Conservation (phyloP, 805 yeast species). For the Nakazawaea ernobii region DNA sequence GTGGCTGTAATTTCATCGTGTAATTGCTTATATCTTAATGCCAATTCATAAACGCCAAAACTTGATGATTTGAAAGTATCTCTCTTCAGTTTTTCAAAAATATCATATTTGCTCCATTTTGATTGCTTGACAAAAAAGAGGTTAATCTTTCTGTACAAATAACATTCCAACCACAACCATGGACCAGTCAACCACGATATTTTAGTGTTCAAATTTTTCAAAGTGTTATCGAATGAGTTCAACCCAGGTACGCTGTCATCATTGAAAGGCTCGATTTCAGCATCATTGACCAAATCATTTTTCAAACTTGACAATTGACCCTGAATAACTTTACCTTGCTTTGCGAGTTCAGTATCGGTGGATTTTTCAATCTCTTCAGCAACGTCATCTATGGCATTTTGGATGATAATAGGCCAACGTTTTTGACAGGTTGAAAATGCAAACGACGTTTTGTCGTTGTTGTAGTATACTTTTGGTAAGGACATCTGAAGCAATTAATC, state of each 20-base stretch:
- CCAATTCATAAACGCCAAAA: conserved; percentile 75
- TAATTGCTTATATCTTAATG: conserved; percentile 51
- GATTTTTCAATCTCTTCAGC: conserved; percentile 11
- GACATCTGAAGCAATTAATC: background rate
- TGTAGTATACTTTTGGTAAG: conserved; percentile 49
- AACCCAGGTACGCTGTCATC: conserved; percentile 38
- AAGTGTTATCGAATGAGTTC: conserved; percentile 53
- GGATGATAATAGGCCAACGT: conserved; percentile 85
- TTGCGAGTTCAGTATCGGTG: conserved; percentile 20
- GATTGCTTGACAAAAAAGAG: conserved; percentile 31
- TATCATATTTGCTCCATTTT: conserved; percentile 57
- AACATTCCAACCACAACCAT: conserved; percentile 87
- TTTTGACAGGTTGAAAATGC: conserved; percentile 72
- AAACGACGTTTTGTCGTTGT: conserved; percentile 70
- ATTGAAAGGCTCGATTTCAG: conserved; percentile 36
- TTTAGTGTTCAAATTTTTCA: conserved; percentile 20
- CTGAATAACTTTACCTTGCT: conserved; percentile 45
- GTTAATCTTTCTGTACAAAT: conserved; percentile 66
- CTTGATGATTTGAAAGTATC: conserved; percentile 70
- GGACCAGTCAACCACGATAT: conserved; percentile 79
- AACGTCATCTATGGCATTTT: conserved; percentile 63
- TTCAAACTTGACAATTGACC: conserved; percentile 36
- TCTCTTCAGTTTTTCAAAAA: conserved; percentile 66
- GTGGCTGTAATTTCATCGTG: conserved; percentile 20
- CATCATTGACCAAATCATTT: conserved; percentile 37